These are phyloP conservation scores for Pholiota molesta DNA, from an alignment of 768 basidiomycete genomes.

Conservation along the genomic window DNA sequence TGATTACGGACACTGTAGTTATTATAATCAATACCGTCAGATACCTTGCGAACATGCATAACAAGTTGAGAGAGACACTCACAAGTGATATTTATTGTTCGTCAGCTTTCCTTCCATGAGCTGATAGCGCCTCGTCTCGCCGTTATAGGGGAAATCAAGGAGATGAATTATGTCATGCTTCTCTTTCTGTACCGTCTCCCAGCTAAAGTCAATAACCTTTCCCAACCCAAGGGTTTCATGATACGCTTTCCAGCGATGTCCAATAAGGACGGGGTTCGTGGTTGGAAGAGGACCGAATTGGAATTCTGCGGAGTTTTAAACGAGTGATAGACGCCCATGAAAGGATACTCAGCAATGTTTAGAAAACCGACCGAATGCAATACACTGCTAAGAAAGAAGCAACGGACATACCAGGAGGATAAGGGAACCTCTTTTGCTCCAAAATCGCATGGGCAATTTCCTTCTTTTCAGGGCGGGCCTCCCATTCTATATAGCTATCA, in stretches of 20 bases:
- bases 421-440: constrained; percentile 12
- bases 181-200: constrained; percentile 18
- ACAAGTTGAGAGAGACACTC: background rate
- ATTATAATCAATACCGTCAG: background rate
- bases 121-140: constrained; percentile 15
- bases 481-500: constrained; percentile 18
- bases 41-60: background rate
- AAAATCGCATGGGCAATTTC: constrained; percentile 11
- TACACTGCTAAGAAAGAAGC: background rate
- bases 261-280: constrained; percentile 16
- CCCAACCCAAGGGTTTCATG: constrained; percentile 17
- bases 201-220: constrained; percentile 15
- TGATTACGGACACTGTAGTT: constrained; percentile 15
- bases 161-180: constrained; percentile 19
- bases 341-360: no score
- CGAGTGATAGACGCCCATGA: no score
- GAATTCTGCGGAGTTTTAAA: constrained; percentile 9
- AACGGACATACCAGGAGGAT: constrained; percentile 10
- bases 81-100: constrained; percentile 14
- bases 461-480: constrained; percentile 18
- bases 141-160: constrained; percentile 19
- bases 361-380: no score
- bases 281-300: constrained; percentile 16
- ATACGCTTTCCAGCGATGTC: constrained; percentile 17
- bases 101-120: constrained; percentile 9